These are phyloP conservation scores for Pueraria montana DNA, from an alignment of 306 rosid genomes.

Conservation along the genomic window DNA sequence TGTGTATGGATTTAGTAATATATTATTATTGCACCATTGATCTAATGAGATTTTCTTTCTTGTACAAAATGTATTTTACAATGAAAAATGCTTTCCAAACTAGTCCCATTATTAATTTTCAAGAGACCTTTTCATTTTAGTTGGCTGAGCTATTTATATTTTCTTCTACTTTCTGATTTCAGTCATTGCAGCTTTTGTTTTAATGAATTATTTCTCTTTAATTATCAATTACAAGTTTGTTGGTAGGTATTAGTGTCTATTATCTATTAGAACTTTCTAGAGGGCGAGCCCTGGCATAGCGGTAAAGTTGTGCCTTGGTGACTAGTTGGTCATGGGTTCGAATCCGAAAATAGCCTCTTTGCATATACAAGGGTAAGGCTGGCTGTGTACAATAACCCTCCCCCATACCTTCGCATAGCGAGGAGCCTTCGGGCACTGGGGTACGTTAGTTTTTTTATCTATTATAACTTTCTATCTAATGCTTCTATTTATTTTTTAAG, in stretches of 20 bases:
- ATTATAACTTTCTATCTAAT: slow-evolving; percentile 30
- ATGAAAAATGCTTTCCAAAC: slow-evolving; percentile 35
- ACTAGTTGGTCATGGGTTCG: too few relatives aligned
- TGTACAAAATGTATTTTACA: slow-evolving; percentile 27
- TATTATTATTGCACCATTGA: slow-evolving; percentile 9
- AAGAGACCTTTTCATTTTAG: slow-evolving; percentile 29
- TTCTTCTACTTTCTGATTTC: slow-evolving; percentile 35
- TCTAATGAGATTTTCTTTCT: not conserved
- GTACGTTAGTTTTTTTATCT: too few relatives aligned
- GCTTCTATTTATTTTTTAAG: slow-evolving; percentile 26
- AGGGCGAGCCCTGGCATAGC: too few relatives aligned
- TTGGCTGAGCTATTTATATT: slow-evolving; percentile 32
- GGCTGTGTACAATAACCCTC: too few relatives aligned
- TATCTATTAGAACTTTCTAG: slow-evolving; percentile 22
- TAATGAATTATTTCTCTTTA: slow-evolving; percentile 21
- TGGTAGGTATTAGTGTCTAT: slow-evolving; percentile 16
- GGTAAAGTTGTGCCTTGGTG: too few relatives aligned
- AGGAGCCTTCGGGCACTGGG: too few relatives aligned
- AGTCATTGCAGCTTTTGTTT: not conserved
- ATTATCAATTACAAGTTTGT: slow-evolving; percentile 36
- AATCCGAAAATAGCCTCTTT: too few relatives aligned
- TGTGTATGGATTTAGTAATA: slow-evolving; percentile 18
- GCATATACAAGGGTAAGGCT: too few relatives aligned
- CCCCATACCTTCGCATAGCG: too few relatives aligned
- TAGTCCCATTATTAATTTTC: slow-evolving; percentile 30